Evolutionary conservation across 768 basidiomycete species (phyloP).

Genomic region (Auricularia heimuer): DNA sequence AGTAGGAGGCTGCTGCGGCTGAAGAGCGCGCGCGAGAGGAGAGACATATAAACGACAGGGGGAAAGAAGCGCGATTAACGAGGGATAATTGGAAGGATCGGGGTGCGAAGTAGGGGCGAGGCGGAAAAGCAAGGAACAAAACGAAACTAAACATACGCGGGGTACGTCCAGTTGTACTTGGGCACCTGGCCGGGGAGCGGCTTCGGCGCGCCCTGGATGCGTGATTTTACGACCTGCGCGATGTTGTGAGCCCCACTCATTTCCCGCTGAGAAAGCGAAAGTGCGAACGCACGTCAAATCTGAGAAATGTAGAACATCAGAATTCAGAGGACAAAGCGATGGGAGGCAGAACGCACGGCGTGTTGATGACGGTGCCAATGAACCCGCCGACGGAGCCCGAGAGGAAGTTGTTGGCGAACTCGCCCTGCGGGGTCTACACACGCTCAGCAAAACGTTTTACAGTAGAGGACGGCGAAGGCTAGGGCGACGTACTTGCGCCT

Average conservation of each 20-base stretch:
- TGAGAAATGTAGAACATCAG: background rate
- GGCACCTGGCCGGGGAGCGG: slow-evolving; percentile 55
- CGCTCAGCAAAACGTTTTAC: background rate
- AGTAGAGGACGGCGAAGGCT: background rate
- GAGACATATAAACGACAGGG: too few relatives aligned
- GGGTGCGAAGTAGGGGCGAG: too few relatives aligned
- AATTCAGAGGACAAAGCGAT: background rate
- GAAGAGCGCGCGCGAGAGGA: too few relatives aligned
- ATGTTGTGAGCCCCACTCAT: background rate
- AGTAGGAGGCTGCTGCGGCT: too few relatives aligned
- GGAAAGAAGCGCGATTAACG: too few relatives aligned
- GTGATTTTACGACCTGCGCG: slow-evolving; percentile 83
- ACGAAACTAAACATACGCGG: slow-evolving; percentile 38
- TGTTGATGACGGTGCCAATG: slow-evolving; percentile 83
- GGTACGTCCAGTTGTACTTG: slow-evolving; percentile 95
- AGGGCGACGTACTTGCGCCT: slow-evolving; percentile 54
- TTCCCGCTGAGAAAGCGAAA: too few relatives aligned
- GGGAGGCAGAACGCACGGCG: slow-evolving; percentile 48
- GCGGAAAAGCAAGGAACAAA: too few relatives aligned
- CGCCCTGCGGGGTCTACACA: slow-evolving; percentile 47
- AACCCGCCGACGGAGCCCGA: slow-evolving; percentile 88
- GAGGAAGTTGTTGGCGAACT: slow-evolving; percentile 84
- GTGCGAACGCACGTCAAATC: slow-evolving; percentile 8
- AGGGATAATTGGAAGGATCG: too few relatives aligned
- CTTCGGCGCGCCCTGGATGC: slow-evolving; percentile 71